Evolutionary conservation across 805 yeast species (phyloP).

Genomic region (Yarrowia sp.): DNA sequence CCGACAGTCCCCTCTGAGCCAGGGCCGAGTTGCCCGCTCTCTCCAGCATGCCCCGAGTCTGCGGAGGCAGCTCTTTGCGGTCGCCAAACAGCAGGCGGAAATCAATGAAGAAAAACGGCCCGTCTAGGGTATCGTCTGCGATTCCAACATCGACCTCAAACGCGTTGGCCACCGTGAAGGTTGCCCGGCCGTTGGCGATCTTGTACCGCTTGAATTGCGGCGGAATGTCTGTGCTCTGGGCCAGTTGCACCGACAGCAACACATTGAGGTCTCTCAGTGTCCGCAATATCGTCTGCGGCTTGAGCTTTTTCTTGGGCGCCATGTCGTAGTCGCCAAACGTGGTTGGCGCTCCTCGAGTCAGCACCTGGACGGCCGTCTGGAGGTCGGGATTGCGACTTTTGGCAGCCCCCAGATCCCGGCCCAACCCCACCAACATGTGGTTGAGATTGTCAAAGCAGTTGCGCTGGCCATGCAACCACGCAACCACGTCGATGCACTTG

Average conservation of each 20-base stretch:
- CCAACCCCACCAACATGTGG: slow-evolving; percentile 70
- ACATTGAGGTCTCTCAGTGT: slow-evolving; percentile 75
- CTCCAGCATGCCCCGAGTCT: slow-evolving; percentile 58
- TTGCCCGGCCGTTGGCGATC: slow-evolving; percentile 78
- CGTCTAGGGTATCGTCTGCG: slow-evolving; percentile 62
- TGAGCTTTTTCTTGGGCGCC: slow-evolving; percentile 58
- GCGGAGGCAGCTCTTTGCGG: slow-evolving; percentile 43
- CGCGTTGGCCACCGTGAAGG: slow-evolving; percentile 65
- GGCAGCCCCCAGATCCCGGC: slow-evolving; percentile 79
- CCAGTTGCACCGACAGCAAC: slow-evolving; percentile 74
- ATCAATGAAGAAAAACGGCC: slow-evolving; percentile 81
- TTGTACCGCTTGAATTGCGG: slow-evolving; percentile 64
- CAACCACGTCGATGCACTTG: slow-evolving; percentile 80
- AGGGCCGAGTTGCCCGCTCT: slow-evolving; percentile 62
- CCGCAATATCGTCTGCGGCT: slow-evolving; percentile 62
- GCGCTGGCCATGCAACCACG: slow-evolving; percentile 85
- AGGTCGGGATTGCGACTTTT: slow-evolving; percentile 92
- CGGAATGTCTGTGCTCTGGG: slow-evolving; percentile 67
- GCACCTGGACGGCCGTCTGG: slow-evolving; percentile 83
- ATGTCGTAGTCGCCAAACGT: slow-evolving; percentile 58
- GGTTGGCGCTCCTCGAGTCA: slow-evolving; percentile 77
- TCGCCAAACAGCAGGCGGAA: slow-evolving; percentile 65
- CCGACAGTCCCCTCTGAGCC: slow-evolving; percentile 55
- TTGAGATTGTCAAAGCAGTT: slow-evolving; percentile 67
- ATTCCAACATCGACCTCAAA: slow-evolving; percentile 82